Evolutionary conservation across 2,329 filamentous ascomycete species (phyloP), one percentile per base, ranked within the genome.

Genomic region (Neospermospora avenae): DNA sequence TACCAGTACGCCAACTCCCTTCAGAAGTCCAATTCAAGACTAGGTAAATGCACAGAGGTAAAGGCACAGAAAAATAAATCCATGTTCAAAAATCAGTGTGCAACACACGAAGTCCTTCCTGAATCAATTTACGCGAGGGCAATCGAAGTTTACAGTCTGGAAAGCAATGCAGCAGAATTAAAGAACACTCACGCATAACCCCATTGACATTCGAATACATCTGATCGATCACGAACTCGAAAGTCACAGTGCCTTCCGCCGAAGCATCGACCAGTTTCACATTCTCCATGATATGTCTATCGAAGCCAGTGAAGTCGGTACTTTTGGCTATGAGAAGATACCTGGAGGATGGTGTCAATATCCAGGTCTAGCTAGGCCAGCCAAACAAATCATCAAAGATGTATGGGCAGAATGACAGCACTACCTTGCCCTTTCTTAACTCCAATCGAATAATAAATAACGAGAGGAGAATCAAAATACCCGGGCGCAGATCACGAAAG

Each of bases 121-220:
- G n/a, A n/a, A n/a, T n/a, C n/a, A n/a, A n/a, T n/a, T n/a, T n/a
- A n/a, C n/a, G n/a, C n/a, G n/a, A n/a, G n/a, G n/a, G n/a, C n/a
- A n/a, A n/a, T n/a, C n/a, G n/a, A n/a, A n/a, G n/a, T n/a, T n/a
- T n/a, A 31, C 28, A 31, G 11, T 6, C 5, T 1, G 11, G 28
- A 31, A 41, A 41, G 4, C n/a, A 39, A 13, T 14, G 4, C 10
- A n/a, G 35, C 35, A 14, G 16, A 14, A 39, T 3, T 13, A 39
- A 35, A 35, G 31, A 35, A 25, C 1, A 51, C 46, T 51, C 28
- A 51, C 48, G 81, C 63, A 84, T 74, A 34, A 77, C 79, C 1
- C 75, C 75, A 34, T 74, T 73, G 46, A 75, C 67, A 68, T 83
- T 84, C 62, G 76, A 75, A 55, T 82, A 77, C 49, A 71, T 69